phyloP scores from a whole-genome alignment of 495 filamentous ascomycete genomes.

The Annulohypoxylon nitens region DNA sequence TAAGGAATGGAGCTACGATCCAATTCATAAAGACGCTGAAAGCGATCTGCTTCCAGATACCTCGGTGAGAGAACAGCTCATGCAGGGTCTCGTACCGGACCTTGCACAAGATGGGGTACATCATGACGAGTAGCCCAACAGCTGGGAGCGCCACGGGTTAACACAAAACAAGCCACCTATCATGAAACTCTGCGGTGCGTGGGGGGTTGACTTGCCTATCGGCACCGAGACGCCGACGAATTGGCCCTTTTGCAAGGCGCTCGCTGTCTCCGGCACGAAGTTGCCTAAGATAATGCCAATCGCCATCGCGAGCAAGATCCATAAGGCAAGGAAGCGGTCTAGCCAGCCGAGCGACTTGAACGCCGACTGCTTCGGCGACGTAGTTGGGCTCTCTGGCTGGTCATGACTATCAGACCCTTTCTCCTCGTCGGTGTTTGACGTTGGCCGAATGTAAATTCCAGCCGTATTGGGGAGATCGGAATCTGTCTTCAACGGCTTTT shows the following conservation, averaged over 20 bases:
- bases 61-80: constrained; percentile 69
- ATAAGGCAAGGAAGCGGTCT: constrained; percentile 82
- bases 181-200: background rate
- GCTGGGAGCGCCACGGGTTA: constrained; percentile 60
- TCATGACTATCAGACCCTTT: constrained; percentile 13
- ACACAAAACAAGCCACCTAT: background rate
- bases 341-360: constrained; percentile 73
- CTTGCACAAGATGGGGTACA: constrained; percentile 96
- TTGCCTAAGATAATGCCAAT: constrained; percentile 85
- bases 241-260: constrained; percentile 74
- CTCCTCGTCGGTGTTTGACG: constrained; percentile 19
- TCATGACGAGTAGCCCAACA: constrained; percentile 88
- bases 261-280: constrained; percentile 73
- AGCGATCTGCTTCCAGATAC: constrained; percentile 81
- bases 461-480: constrained; percentile 5
- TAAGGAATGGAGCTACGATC: constrained; percentile 89
- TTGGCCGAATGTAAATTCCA: constrained; percentile 9
- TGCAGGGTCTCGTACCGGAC: constrained; percentile 87
- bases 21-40: constrained; percentile 89
- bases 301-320: constrained; percentile 89
- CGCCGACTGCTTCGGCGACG: constrained; percentile 48
- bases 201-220: constrained; percentile 69
- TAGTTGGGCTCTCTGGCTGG: background rate
- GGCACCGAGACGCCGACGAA: constrained; percentile 82
- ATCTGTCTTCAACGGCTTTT: constrained; percentile 1